Evolutionary conservation across 805 yeast species (phyloP).

Genomic region (Saccharomycopsis schoenii): DNA sequence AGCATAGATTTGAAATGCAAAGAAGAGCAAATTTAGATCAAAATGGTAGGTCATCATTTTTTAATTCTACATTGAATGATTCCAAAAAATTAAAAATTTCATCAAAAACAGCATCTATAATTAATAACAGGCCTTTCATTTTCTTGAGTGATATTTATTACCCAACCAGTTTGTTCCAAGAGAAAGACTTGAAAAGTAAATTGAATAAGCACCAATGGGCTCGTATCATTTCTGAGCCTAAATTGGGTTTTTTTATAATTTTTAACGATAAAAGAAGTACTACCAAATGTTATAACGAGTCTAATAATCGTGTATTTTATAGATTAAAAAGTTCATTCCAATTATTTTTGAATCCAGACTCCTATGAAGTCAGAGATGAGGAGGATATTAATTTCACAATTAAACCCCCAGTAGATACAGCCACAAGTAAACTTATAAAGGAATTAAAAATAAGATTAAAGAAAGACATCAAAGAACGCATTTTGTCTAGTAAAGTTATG

Average conservation of each 20-base stretch:
- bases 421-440: conserved; percentile 45
- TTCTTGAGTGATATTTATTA: conserved; percentile 42
- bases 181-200: conserved; percentile 46
- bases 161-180: conserved; percentile 27
- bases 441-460: conserved; percentile 56
- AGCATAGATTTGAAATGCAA: conserved; percentile 13
- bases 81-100: conserved; percentile 31
- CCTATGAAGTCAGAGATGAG: conserved; percentile 5
- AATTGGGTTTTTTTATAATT: conserved; percentile 59
- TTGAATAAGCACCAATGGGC: conserved; percentile 57
- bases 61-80: background rate
- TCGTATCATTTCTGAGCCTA: conserved; percentile 46
- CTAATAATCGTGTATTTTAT: conserved; percentile 44
- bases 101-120: conserved; percentile 35
- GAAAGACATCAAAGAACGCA: conserved; percentile 64
- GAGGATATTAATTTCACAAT: conserved; percentile 9
- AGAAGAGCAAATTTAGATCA: background rate
- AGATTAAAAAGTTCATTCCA: conserved; percentile 2
- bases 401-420: conserved; percentile 40
- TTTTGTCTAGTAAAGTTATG: conserved; percentile 60
- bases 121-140: conserved; percentile 50
- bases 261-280: conserved; percentile 55
- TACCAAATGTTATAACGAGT: conserved; percentile 45
- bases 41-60: background rate
- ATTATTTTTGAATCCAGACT: conserved; percentile 12